phyloP scores from a whole-genome alignment of 495 filamentous ascomycete species.

The Xeromyces bisporus region DNA sequence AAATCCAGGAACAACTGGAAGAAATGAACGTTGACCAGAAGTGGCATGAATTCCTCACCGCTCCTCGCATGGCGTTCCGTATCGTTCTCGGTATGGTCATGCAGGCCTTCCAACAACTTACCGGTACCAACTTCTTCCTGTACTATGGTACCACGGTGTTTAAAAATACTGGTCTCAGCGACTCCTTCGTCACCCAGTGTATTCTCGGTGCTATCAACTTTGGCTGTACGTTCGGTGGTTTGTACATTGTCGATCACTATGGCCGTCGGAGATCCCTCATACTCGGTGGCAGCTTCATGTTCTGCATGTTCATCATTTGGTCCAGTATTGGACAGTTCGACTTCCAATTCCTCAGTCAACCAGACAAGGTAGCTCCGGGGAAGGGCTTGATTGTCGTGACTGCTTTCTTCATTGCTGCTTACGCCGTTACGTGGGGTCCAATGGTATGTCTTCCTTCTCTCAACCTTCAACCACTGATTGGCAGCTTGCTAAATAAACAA shows the following conservation, averaged over 20 bases:
- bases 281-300: constrained; percentile 49
- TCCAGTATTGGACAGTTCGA: constrained; percentile 49
- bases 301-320: constrained; percentile 54
- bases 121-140: constrained; percentile 49
- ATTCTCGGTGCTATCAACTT: constrained; percentile 65
- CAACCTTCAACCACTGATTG: background rate
- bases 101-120: constrained; percentile 34
- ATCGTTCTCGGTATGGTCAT: constrained; percentile 49
- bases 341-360: constrained; percentile 36
- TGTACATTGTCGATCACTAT: constrained; percentile 54
- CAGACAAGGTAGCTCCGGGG: constrained; percentile 42
- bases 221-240: constrained; percentile 47
- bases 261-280: constrained; percentile 55
- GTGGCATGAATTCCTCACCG: constrained; percentile 54
- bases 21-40: constrained; percentile 38
- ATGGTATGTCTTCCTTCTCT: constrained; percentile 16
- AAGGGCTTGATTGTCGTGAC: constrained; percentile 62
- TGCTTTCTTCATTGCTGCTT: constrained; percentile 42
- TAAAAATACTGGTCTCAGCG: constrained; percentile 45
- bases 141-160: constrained; percentile 64
- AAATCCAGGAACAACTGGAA: constrained; percentile 42
- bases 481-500: background rate
- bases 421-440: constrained; percentile 62
- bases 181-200: constrained; percentile 55
- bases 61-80: constrained; percentile 56